Evolutionary conservation across 192 early-diverging fungal species (phyloP).

Genomic region (Backusella macrospora): DNA sequence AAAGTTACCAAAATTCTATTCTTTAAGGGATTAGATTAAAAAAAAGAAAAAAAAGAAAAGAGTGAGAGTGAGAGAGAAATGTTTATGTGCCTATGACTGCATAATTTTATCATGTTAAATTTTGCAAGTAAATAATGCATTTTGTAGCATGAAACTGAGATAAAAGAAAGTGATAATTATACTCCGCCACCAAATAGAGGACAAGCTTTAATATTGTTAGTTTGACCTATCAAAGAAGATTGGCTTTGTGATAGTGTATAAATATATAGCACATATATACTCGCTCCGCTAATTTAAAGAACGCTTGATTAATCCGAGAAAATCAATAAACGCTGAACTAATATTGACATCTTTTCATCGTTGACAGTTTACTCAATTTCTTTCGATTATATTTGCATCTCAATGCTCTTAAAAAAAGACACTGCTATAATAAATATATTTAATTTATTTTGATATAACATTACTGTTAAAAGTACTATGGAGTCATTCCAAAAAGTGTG

Average conservation of each 20-base stretch:
- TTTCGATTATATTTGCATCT: too few species aligned
- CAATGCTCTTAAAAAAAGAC: too few species aligned
- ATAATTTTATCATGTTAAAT: slow-evolving; percentile 44
- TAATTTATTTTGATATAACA: too few species aligned
- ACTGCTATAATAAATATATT: too few species aligned
- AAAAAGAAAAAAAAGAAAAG: background rate
- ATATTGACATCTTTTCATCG: too few species aligned
- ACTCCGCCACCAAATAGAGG: too few species aligned
- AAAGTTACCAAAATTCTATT: background rate
- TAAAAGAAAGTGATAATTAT: slow-evolving; percentile 31
- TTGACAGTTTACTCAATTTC: too few species aligned
- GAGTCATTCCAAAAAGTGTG: too few species aligned
- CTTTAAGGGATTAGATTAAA: background rate
- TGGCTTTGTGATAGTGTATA: background rate
- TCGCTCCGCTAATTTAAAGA: slow-evolving; percentile 4
- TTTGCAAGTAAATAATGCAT: slow-evolving; percentile 45
- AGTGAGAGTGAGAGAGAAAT: background rate
- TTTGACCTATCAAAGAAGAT: background rate
- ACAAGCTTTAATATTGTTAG: background rate
- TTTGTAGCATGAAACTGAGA: slow-evolving; percentile 40
- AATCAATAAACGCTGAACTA: too few species aligned
- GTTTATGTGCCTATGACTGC: background rate
- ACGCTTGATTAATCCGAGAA: background rate
- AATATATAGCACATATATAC: background rate
- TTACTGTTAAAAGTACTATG: too few species aligned